Evolutionary conservation across 176 grass and related monocot species (phyloP).

Genomic region (Rhynchospora breviuscula): DNA sequence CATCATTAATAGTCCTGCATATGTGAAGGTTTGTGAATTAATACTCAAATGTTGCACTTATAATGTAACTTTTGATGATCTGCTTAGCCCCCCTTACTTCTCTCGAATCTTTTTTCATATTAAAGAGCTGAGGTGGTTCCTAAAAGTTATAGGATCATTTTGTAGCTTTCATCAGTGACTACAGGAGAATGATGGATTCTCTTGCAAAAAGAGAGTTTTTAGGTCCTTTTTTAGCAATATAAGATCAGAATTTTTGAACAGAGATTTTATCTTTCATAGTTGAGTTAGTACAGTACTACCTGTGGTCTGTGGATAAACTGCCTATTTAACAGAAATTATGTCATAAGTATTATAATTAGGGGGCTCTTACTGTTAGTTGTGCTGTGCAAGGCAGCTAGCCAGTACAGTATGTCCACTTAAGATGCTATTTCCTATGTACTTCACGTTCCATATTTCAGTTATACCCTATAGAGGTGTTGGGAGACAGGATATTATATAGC

Average conservation of each 20-base stretch:
- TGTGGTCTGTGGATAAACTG: not conserved
- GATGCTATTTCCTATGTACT: not conserved
- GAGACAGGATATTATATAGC: not conserved
- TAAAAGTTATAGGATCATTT: not conserved
- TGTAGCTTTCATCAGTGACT: not conserved
- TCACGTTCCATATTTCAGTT: not conserved
- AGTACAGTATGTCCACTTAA: not conserved
- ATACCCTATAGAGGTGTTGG: not conserved
- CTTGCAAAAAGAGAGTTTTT: not conserved
- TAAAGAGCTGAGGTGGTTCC: not conserved
- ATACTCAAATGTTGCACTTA: not conserved
- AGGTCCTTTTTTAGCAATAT: not conserved
- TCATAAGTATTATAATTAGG: too few relatives aligned
- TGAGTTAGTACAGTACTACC: not conserved
- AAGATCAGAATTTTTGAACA: not conserved
- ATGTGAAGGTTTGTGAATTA: conserved; percentile 49
- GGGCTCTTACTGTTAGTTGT: not conserved
- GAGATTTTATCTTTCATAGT: not conserved
- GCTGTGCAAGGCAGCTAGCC: not conserved
- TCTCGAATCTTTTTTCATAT: not conserved
- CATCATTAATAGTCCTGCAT: conserved; percentile 57
- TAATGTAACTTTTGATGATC: too few relatives aligned
- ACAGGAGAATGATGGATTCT: not conserved
- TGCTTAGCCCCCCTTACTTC: not conserved
- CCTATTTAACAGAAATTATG: not conserved